Base-by-base conservation (phyloP, 345 rosid genomes). In the Aquilaria sinensis region DNA sequence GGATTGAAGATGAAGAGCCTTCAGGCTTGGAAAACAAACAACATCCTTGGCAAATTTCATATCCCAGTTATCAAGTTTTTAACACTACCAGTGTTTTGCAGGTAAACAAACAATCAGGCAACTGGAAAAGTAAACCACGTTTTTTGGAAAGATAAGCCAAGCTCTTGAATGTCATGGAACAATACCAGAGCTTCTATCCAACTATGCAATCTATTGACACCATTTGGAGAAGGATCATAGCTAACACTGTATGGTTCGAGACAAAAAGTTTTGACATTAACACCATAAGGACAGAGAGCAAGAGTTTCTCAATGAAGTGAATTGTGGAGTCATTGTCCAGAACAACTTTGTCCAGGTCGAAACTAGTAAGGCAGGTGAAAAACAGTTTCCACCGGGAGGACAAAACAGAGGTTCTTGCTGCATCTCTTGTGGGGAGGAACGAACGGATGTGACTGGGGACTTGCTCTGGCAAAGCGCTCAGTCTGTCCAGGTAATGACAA, bases 361-460 rank as follows among this genome's bases (percentile, higher is more conserved):
- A 53, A 15, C 9, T 47, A 10, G 69, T n/a, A 49, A 71, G 23
- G 3, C 16, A 55, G 2, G 52, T 33, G 57, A 47, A 71, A 32
- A 61, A 9, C 33, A 48, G 30, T 30, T 48, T 13, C 75, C 75
- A 71, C 47, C 58, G 30, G 12, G 30, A 65, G 0, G 58, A 56
- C 16, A 56, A 30, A 33, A 61, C 29, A 23, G 67, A 53, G 11
- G 70, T 56, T 6, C 34, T 15, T 6, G 62, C 67, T 1, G 53
- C 59, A 11, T 66, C 58, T 51, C 61, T 71, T 31, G 30, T 9
- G 16, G 63, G 53, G 13, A 72, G 58, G 10, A 60, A 61, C 43
- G 63, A 51, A 7, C 66, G 57, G 47, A 72, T 72, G 41, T 51
- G 71, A n/a, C 10, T 53, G 10, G 61, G 58, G 46, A 60, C 7